Base-by-base conservation (phyloP, 768 basidiomycete genomes). In the Omphalotus guepiniiformis region DNA sequence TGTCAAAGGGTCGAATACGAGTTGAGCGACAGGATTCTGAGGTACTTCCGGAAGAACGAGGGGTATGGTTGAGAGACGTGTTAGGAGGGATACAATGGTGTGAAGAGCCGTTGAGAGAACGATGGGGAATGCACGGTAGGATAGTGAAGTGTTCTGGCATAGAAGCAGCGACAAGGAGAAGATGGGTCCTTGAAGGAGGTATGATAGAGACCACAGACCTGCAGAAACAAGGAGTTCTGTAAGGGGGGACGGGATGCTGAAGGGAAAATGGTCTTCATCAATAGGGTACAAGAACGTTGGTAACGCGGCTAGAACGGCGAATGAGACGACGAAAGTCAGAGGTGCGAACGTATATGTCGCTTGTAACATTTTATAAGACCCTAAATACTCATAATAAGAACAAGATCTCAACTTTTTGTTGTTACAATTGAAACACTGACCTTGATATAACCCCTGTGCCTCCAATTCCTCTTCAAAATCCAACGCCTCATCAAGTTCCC, bases 331-430 rank as follows among this genome's bases (percentile, higher is more conserved):
- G 7, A 74, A 76, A 0, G 76, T 72, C 30, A 81, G 44, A 1
- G 85, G 83, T n/a, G 79, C 79, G 27, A 83, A 63, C 0, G 74
- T 70, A 58, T 88, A 84, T 38, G 82, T 53, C n/a, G 69, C 60
- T 29, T 85, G 42, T 9, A 83, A 61, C 27, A 68, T 71, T 30
- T 57, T 62, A 67, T 87, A 87, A 3, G 84, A 85, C 18, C 85
- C 87, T 88, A 51, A 19, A 44, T 28, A n/a, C n/a, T n/a, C n/a
- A n/a, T n/a, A n/a, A 35, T 28, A 13, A 39, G 39, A 36, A 27
- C 23, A 9, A 25, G 12, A 42, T 4, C 16, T 45, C 35, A 16
- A 32, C 34, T 15, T 21, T 45, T 18, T n/a, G 28, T 11, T 23
- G 47, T 23, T 6, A 27, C 15, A 9, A 16, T 25, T 22, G n/a